Conservation (phyloP, 2,329 filamentous ascomycete genomes). For the Penicillium expansum region DNA sequence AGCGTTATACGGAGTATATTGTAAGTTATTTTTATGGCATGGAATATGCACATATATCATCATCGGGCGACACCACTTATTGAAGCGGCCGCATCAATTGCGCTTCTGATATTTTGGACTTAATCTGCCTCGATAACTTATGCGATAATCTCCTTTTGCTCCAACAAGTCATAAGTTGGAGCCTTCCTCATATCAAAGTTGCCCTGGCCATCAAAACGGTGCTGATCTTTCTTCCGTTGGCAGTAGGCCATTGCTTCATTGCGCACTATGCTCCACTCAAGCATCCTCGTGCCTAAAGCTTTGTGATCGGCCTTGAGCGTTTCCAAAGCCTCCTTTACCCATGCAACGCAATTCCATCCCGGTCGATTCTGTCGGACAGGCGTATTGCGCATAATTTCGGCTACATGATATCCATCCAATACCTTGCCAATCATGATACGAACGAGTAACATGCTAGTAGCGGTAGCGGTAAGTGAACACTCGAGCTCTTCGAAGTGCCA, state of each 20-base stretch:
- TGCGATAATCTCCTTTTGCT: conserved; percentile 23
- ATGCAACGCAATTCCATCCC: conserved; percentile 47
- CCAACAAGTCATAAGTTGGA: conserved; percentile 41
- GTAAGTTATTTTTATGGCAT: not conserved
- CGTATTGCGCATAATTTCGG: conserved; percentile 29
- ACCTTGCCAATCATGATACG: conserved; percentile 37
- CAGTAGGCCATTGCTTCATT: conserved; percentile 42
- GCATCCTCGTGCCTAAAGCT: conserved; percentile 32
- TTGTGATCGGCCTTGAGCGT: conserved; percentile 28
- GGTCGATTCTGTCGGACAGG: conserved; percentile 30
- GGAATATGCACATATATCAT: not conserved
- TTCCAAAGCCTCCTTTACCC: conserved; percentile 45
- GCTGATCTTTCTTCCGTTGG: conserved; percentile 38
- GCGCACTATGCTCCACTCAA: conserved; percentile 38
- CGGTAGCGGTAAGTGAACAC: conserved; percentile 13
- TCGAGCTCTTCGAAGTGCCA: conserved; percentile 32
- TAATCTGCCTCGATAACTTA: not conserved
- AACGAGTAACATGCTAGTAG: conserved; percentile 32
- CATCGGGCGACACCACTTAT: not conserved
- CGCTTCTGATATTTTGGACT: not conserved
- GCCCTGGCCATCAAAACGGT: conserved; percentile 42
- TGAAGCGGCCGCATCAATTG: not conserved
- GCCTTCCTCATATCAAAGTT: conserved; percentile 31
- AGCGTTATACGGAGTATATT: no score
- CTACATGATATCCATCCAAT: conserved; percentile 26